Evolutionary conservation across 257 asterid species (phyloP), one percentile per base, ranked within the genome.

Genomic region (Solanum pennellii): DNA sequence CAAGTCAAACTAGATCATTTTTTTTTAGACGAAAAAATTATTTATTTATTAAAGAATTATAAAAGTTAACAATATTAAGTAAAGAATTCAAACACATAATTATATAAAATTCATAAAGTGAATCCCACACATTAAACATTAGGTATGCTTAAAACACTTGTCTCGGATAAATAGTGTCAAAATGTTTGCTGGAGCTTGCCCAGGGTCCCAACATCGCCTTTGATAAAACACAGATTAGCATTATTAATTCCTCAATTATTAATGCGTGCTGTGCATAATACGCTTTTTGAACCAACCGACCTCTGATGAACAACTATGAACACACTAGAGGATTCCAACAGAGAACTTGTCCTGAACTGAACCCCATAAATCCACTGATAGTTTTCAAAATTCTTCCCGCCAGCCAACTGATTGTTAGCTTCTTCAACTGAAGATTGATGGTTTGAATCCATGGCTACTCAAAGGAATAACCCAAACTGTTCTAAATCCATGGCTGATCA

Each of bases 361-460:
- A 74, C 39, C 18, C 83, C 20, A 42, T 42, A 76, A 69, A n/a
- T 42, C 20, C n/a, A n/a, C 37, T 45, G 12, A 75, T 23, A 23
- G 20, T 60, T 39, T 25, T 33, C 33, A 80, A 87, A 87, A 39
- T 20, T 56, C 25, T 41, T 29, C 65, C 84, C 84, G 84, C 65
- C 84, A 45, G 65, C 41, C 42, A 79, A 79, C 84, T 79, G 65
- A 79, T 45, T 25, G 35, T 27, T 77, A 77, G 15, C 84, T 77
- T 77, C 47, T 27, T 80, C 33, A 12, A 23, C 25, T 3, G 37
- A 44, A 83, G 20, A 39, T 75, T 75, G 82, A 74, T 33, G 39
- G 2, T 62, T 62, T 23, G 29, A 62, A 62, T 68, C 75, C 75
- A 71, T 71, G 42, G 77, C 41, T 71, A 31, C 42, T 31, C 77